Evolutionary conservation across 23 red algal genomes (phyloP).

Genomic region (Gracilariopsis chorda): DNA sequence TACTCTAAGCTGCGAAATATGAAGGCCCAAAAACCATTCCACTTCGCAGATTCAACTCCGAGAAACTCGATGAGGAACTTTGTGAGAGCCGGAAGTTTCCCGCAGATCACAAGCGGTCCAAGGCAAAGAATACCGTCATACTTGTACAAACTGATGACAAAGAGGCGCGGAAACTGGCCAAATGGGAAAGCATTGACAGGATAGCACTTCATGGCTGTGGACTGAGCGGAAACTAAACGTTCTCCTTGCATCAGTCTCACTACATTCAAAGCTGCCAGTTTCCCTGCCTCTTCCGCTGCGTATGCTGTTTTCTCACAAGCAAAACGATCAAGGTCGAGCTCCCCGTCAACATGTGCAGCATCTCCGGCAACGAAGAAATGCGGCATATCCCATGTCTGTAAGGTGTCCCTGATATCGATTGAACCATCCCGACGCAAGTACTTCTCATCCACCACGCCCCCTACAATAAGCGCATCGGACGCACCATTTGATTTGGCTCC

Average conservation of each 20-base stretch:
- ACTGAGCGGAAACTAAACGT: not conserved
- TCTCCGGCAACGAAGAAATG: slow-evolving; percentile 63
- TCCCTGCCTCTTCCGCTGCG: slow-evolving; percentile 45
- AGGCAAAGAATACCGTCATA: slow-evolving; percentile 52
- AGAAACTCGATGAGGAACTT: slow-evolving; percentile 46
- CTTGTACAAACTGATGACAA: slow-evolving; percentile 60
- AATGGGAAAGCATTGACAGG: slow-evolving; percentile 33
- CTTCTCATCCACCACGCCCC: slow-evolving; percentile 6
- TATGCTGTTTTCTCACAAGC: slow-evolving; percentile 54
- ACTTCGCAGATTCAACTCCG: slow-evolving; percentile 4
- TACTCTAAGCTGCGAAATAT: slow-evolving; percentile 1
- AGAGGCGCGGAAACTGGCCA: slow-evolving; percentile 42
- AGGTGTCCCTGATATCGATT: not conserved
- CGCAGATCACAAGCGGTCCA: slow-evolving; percentile 22
- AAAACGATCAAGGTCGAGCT: slow-evolving; percentile 16
- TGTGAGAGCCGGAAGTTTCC: slow-evolving; percentile 1
- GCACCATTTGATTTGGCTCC: slow-evolving; percentile 42
- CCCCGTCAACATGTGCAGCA: not conserved
- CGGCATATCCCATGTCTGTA: slow-evolving; percentile 22
- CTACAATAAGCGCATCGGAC: slow-evolving; percentile 16
- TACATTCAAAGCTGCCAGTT: slow-evolving; percentile 37
- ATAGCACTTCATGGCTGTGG: not conserved
- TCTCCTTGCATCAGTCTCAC: slow-evolving; percentile 11
- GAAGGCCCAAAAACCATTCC: not conserved
- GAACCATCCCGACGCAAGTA: slow-evolving; percentile 3